These are phyloP conservation scores for Termitomyces sp. DNA, from an alignment of 768 basidiomycete species.

Conservation along the genomic window DNA sequence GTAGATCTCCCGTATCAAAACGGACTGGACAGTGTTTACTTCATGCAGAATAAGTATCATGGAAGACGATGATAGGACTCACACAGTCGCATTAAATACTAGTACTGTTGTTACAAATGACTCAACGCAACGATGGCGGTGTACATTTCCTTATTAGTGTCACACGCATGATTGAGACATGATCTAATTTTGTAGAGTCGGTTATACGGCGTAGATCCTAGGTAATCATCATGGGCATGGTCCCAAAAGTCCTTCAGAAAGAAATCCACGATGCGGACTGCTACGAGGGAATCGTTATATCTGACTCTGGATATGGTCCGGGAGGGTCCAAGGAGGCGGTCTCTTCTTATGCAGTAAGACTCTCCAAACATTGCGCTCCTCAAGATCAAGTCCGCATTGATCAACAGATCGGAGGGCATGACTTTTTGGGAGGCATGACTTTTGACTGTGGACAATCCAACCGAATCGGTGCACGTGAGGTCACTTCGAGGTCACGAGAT, in stretches of 20 bases:
- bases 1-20: neutral
- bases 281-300: conserved; percentile 5
- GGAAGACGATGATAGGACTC: neutral
- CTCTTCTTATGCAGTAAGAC: neutral
- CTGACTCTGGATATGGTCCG: neutral
- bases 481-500: too few relatives aligned
- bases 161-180: neutral
- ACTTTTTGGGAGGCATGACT: too few relatives aligned
- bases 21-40: neutral
- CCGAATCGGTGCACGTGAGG: too few relatives aligned
- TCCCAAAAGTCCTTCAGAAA: conserved; percentile 10
- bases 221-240: conserved; percentile 1
- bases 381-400: neutral
- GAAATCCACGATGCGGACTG: conserved; percentile 8
- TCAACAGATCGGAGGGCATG: neutral
- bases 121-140: neutral
- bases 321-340: neutral
- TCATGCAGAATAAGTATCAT: neutral
- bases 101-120: neutral
- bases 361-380: neutral
- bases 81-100: neutral
- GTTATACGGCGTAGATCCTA: neutral
- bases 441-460: too few relatives aligned
- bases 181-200: neutral
- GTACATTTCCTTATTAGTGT: neutral